A percentile compares a stretch with the other conserved stretches of the same genome.
phyloP scores from a whole-genome alignment of 305 asterid genomes.

The Lippia alba region DNA sequence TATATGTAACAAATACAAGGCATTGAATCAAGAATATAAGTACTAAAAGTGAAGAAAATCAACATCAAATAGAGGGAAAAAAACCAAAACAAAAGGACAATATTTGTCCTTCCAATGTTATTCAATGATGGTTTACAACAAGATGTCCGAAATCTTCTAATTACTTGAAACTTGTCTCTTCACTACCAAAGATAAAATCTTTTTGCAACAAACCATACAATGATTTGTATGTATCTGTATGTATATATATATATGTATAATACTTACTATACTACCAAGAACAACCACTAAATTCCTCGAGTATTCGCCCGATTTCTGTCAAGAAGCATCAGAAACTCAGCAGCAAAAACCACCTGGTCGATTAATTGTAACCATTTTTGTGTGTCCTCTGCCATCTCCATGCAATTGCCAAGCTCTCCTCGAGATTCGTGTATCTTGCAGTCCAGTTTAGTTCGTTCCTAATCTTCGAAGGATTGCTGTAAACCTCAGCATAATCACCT shows the following conservation, averaged over 20 bases:
- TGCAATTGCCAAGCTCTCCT: constrained; percentile 70
- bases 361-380: constrained; percentile 61
- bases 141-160: no score
- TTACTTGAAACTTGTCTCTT: no score
- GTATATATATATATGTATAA: neutral
- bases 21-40: no score
- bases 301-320: neutral
- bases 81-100: no score
- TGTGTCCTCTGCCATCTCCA: constrained; percentile 94
- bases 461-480: constrained; percentile 79
- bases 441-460: constrained; percentile 72
- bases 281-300: constrained; percentile 2
- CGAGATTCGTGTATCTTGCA: constrained; percentile 65
- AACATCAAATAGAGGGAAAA: no score
- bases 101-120: no score
- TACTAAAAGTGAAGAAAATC: no score
- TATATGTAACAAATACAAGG: no score
- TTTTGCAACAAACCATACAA: neutral
- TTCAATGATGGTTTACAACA: no score
- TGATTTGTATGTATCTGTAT: neutral
- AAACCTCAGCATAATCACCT: constrained; percentile 85
- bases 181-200: no score
- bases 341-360: neutral
- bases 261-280: no score
- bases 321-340: neutral